Evolutionary conservation across 352 stramenopile species (phyloP).

Genomic region (Phytophthora sansomeana): DNA sequence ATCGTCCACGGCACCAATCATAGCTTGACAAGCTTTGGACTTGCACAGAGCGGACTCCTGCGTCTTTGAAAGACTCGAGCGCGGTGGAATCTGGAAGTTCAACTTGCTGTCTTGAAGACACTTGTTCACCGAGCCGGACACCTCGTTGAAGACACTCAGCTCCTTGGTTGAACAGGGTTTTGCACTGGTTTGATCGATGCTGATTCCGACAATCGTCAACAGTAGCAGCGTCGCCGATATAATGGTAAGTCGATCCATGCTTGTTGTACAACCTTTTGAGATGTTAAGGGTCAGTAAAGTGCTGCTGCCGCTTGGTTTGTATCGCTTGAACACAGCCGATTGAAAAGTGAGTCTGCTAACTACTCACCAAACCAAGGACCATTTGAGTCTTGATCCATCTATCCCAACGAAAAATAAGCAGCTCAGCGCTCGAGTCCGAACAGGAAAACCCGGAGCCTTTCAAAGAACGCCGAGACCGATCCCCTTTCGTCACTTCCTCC

Average conservation of each 20-base stretch:
- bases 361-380: neutral
- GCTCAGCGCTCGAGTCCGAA: slow-evolving; percentile 34
- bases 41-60: slow-evolving; percentile 51
- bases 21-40: slow-evolving; percentile 50
- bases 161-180: slow-evolving; percentile 48
- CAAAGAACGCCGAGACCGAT: slow-evolving; percentile 42
- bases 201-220: slow-evolving; percentile 12
- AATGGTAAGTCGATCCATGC: slow-evolving; percentile 13
- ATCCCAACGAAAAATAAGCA: slow-evolving; percentile 3
- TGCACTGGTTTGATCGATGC: neutral
- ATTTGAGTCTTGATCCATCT: slow-evolving; percentile 27
- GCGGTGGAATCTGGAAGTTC: slow-evolving; percentile 51
- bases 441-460: slow-evolving; percentile 51
- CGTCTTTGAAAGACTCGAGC: slow-evolving; percentile 29
- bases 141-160: slow-evolving; percentile 56
- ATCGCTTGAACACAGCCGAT: slow-evolving; percentile 31
- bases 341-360: slow-evolving; percentile 26
- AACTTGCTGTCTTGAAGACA: slow-evolving; percentile 52
- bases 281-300: slow-evolving; percentile 2
- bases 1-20: slow-evolving; percentile 68
- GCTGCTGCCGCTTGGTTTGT: slow-evolving; percentile 13
- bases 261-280: slow-evolving; percentile 15
- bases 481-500: slow-evolving; percentile 33
- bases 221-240: slow-evolving; percentile 13
- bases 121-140: slow-evolving; percentile 43